Percentiles rank a stretch among this genome's conserved stretches.
phyloP scores from a whole-genome alignment of 352 stramenopile species.

The Phytophthora pseudosyringae region DNA sequence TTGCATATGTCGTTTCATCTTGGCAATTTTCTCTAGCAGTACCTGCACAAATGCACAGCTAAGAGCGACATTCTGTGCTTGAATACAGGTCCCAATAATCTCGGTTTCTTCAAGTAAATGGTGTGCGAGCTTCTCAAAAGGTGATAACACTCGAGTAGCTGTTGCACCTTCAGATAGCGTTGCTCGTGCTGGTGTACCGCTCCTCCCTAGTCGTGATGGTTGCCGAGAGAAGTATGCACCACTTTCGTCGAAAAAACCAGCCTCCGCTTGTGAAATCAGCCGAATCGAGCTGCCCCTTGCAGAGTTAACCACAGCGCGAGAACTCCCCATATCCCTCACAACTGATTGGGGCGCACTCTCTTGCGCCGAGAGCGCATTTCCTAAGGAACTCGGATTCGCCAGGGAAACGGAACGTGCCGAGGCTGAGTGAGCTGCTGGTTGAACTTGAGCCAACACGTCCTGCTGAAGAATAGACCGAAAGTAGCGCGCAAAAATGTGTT shows the following conservation, averaged over 20 bases:
- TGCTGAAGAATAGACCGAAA: conserved; percentile 71
- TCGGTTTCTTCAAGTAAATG: conserved; percentile 81
- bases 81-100: conserved; percentile 63
- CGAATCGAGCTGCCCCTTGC: conserved; percentile 7
- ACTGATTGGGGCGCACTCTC: conserved; percentile 33
- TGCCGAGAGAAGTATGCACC: conserved; percentile 14
- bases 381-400: conserved; percentile 17
- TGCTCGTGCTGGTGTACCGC: background rate
- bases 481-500: conserved; percentile 80
- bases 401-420: conserved; percentile 23
- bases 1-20: conserved; percentile 46
- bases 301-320: conserved; percentile 8
- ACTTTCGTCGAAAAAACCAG: conserved; percentile 32
- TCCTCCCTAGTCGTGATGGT: conserved; percentile 6
- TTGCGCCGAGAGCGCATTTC: conserved; percentile 32
- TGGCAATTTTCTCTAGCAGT: conserved; percentile 62
- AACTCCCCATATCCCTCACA: conserved; percentile 25
- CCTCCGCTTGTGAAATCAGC: background rate
- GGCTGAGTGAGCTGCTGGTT: conserved; percentile 3
- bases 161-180: background rate
- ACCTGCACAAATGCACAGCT: conserved; percentile 72
- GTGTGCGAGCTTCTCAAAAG: conserved; percentile 72
- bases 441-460: conserved; percentile 32
- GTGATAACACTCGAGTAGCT: conserved; percentile 39
- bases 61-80: conserved; percentile 67